Base-by-base conservation (phyloP, 2,329 filamentous ascomycete species). In the Aspergillus sp. region DNA sequence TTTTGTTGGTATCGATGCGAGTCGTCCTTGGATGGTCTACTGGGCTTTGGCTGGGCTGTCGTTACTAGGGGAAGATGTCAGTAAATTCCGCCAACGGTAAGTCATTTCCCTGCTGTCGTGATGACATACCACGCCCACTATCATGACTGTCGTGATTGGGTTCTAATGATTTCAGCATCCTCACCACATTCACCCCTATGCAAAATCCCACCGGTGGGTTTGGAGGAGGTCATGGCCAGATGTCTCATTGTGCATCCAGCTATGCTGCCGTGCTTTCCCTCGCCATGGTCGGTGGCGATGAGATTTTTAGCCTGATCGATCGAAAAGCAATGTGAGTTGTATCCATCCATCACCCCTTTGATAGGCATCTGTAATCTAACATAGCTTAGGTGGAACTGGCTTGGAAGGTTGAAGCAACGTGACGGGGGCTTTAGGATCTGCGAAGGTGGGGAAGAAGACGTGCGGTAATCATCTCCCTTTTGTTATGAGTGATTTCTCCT, bases 11-110 rank as follows among this genome's bases (percentile, higher is more conserved):
- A 80, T 90, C 53, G 93, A 98, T 72, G 85, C 93, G 29, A 90
- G 87, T 61, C 77, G 91, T 43, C 90, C 93, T 7, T 98, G 93
- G 93, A 79, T 95, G 59, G 77, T 95, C 51, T 97, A 96, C 71
- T 98, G 93, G 93, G 86, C 81, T 42, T 73, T 97, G 42, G 81
- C 84, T 30, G 89, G 81, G 2, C 73, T 98, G 51, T 74, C 78
- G 27, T 74, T 90, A 30, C 71, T 98, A 39, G 90, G 88, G 38
- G 81, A 90, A 60, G 88, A 95, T 62, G 67, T 81, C 33, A 72
- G 69, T 6, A 58, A 64, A 43, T 91, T 88, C 65, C 79, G 84
- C 44, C 72, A 85, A 51, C 76, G 78, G 68, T 80, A 71, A 51
- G 74, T 48, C 19, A 19, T 19, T 19, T 19, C 19, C 19, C 19